Conservation (phyloP, 1,284 basidiomycete species). For the Somion occarium region DNA sequence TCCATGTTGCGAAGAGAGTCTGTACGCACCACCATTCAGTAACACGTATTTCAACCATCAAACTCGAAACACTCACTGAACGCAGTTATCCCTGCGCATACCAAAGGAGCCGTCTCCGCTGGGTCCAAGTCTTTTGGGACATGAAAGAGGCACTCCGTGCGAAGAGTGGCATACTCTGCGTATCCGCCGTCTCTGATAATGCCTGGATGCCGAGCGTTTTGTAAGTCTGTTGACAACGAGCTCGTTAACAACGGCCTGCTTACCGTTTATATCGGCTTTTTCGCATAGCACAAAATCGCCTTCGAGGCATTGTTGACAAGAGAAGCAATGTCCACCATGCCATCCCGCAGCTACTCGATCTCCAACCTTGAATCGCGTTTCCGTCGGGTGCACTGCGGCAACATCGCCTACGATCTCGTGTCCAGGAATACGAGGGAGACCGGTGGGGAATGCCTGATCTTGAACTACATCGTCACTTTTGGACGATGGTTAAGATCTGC, state of each 20-base stretch:
- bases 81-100: slow-evolving; percentile 32
- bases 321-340: slow-evolving; percentile 24
- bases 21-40: background rate
- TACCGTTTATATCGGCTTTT: slow-evolving; percentile 11
- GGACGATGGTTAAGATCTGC: background rate
- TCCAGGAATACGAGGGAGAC: slow-evolving; percentile 20
- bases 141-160: slow-evolving; percentile 28
- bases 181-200: slow-evolving; percentile 29
- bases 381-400: slow-evolving; percentile 17
- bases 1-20: slow-evolving; percentile 31
- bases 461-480: slow-evolving; percentile 20
- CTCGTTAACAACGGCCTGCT: slow-evolving; percentile 8
- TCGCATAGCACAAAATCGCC: slow-evolving; percentile 18
- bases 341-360: slow-evolving; percentile 25
- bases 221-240: background rate
- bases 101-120: slow-evolving; percentile 34
- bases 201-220: slow-evolving; percentile 17
- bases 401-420: slow-evolving; percentile 26
- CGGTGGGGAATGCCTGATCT: slow-evolving; percentile 12
- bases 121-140: slow-evolving; percentile 30
- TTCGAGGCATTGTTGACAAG: slow-evolving; percentile 18
- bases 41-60: background rate
- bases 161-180: slow-evolving; percentile 30
- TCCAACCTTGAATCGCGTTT: slow-evolving; percentile 22
- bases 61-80: slow-evolving; percentile 17